Conservation (phyloP, 805 yeast species). For the Schizosaccharomyces cryophilus region DNA sequence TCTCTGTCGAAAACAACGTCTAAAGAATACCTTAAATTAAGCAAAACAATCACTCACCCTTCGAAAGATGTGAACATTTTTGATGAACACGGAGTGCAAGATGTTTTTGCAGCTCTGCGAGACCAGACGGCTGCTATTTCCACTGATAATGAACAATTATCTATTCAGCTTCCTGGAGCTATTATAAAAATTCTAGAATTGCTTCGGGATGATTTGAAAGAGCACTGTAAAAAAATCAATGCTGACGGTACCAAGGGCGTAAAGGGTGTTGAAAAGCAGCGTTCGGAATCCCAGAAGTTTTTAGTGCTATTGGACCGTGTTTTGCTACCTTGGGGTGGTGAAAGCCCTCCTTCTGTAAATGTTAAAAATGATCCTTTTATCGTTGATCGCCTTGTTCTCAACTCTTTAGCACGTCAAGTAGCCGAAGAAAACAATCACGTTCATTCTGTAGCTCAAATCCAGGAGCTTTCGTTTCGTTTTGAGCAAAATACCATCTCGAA, state of each 20-base stretch:
- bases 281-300: slow-evolving; percentile 16
- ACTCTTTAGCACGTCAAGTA: slow-evolving; percentile 20
- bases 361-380: slow-evolving; percentile 23
- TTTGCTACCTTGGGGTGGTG: background rate
- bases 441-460: slow-evolving; percentile 21
- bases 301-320: slow-evolving; percentile 16
- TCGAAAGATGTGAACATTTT: background rate
- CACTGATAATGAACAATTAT: background rate
- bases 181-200: slow-evolving; percentile 13
- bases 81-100: slow-evolving; percentile 1
- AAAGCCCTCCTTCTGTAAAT: background rate
- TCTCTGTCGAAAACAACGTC: background rate
- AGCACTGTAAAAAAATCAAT: slow-evolving; percentile 21
- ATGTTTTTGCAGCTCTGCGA: background rate
- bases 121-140: background rate
- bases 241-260: slow-evolving; percentile 15
- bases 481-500: slow-evolving; percentile 23
- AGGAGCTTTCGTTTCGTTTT: slow-evolving; percentile 18
- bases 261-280: slow-evolving; percentile 18
- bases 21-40: background rate
- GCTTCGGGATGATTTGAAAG: slow-evolving; percentile 18
- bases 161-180: background rate
- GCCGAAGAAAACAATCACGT: slow-evolving; percentile 23
- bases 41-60: background rate
- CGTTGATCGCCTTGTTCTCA: slow-evolving; percentile 17